Evolutionary conservation across 2,329 filamentous ascomycete species (phyloP).

Genomic region (Aureobasidium sp.): DNA sequence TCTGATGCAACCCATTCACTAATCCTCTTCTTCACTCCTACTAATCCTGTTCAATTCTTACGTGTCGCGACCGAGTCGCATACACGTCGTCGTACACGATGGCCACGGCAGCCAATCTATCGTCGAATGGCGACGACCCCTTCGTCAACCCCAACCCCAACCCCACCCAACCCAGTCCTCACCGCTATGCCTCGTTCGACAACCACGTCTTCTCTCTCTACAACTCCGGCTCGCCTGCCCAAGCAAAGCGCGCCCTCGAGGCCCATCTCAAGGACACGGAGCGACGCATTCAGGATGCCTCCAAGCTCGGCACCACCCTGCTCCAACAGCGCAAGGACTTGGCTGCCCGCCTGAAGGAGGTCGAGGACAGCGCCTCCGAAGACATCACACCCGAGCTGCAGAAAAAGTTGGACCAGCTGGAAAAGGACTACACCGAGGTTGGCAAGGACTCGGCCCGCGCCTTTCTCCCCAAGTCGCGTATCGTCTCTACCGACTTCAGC

Average conservation of each 20-base stretch:
- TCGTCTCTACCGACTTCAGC: constrained; percentile 33
- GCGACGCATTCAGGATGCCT: constrained; percentile 82
- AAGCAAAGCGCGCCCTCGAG: constrained; percentile 81
- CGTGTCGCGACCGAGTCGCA: constrained; percentile 9
- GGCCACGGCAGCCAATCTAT: constrained; percentile 10
- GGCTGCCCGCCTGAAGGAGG: constrained; percentile 71
- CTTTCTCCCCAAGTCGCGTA: constrained; percentile 74
- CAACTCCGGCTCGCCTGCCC: constrained; percentile 67
- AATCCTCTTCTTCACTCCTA: constrained; percentile 1
- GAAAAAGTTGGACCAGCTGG: constrained; percentile 74
- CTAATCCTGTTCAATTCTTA: constrained; percentile 1
- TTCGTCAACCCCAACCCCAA: constrained; percentile 10
- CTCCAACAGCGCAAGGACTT: constrained; percentile 82
- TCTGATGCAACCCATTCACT: constrained; percentile 12
- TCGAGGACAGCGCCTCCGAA: constrained; percentile 65
- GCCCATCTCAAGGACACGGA: constrained; percentile 91
- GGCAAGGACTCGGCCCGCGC: constrained; percentile 82
- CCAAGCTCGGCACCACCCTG: constrained; percentile 78
- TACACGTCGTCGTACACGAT: neutral
- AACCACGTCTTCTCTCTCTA: constrained; percentile 71
- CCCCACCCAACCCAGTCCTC: constrained; percentile 28
- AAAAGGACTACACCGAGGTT: constrained; percentile 92
- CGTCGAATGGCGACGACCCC: constrained; percentile 2
- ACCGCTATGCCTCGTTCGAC: constrained; percentile 80
- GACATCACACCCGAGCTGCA: constrained; percentile 79